Conservation (phyloP, 108 stramenopile species). For the Cyclotella atomus region DNA sequence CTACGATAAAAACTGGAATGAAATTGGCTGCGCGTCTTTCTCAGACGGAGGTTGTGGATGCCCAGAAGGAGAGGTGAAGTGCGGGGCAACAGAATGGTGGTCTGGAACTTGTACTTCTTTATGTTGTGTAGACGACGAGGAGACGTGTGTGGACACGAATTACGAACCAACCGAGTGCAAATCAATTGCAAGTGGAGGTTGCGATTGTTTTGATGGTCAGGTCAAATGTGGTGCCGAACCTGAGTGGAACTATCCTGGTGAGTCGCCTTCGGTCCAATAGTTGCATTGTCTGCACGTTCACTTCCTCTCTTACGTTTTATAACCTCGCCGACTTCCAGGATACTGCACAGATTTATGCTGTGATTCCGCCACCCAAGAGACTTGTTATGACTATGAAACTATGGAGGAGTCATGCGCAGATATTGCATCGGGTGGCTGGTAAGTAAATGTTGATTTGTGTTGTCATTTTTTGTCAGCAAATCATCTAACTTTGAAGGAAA, state of each 20-base stretch:
- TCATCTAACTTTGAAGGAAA: background rate
- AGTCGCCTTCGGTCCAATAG: no score
- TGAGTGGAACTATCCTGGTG: background rate
- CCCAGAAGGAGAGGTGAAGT: conserved; percentile 11
- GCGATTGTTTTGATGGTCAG: conserved; percentile 8
- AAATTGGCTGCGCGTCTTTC: background rate
- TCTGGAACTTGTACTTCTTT: conserved; percentile 1
- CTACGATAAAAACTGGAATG: background rate
- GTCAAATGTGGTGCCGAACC: conserved; percentile 11
- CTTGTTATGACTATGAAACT: background rate
- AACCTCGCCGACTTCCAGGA: no score
- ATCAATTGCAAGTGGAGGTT: conserved; percentile 9
- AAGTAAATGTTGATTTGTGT: background rate
- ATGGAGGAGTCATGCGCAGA: background rate
- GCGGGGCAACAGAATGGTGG: background rate
- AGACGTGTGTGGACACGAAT: background rate
- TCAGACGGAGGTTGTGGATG: conserved; percentile 11
- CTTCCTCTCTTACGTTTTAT: no score
- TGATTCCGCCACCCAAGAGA: background rate
- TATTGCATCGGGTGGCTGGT: background rate
- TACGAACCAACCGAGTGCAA: background rate
- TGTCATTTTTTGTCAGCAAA: background rate
- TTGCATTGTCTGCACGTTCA: no score
- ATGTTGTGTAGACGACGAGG: conserved; percentile 6
- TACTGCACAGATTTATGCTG: conserved; percentile 10